Percentiles rank a stretch among this genome's conserved stretches.
Conservation (phyloP, 2,329 filamentous ascomycete species). For the Talaromyces sp. region DNA sequence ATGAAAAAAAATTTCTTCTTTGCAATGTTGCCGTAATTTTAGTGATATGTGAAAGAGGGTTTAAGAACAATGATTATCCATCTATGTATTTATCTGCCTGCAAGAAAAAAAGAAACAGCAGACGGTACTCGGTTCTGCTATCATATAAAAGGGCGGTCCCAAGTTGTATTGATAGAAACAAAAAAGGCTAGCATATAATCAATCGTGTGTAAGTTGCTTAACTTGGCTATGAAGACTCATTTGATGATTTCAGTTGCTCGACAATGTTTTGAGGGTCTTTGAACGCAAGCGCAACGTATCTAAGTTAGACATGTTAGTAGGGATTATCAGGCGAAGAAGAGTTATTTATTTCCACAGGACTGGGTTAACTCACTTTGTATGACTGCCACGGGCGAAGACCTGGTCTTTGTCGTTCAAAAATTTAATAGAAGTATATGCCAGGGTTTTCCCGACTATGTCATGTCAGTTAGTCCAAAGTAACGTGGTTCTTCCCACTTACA, state of each 20-base stretch:
- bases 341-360: not conserved
- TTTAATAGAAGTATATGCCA: conserved; percentile 59
- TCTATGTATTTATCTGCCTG: not conserved
- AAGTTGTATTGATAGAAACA: not conserved
- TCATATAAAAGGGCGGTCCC: not conserved
- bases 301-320: conserved; percentile 17
- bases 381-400: conserved; percentile 60
- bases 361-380: conserved; percentile 55
- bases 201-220: not conserved
- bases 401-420: conserved; percentile 58
- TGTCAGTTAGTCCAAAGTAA: not conserved
- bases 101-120: not conserved
- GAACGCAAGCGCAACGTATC: conserved; percentile 57
- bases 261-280: conserved; percentile 60
- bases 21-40: not conserved
- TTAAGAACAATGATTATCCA: not conserved
- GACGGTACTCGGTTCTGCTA: not conserved
- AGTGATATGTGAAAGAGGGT: not conserved
- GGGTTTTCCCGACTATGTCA: conserved; percentile 56
- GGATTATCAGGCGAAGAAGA: not conserved
- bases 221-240: conserved; percentile 2
- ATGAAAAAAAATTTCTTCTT: not conserved
- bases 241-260: conserved; percentile 48
- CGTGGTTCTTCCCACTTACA: conserved; percentile 40
- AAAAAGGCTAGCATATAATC: not conserved